phyloP scores from a whole-genome alignment of 805 yeast species.

The Ogataea populi-albae region DNA sequence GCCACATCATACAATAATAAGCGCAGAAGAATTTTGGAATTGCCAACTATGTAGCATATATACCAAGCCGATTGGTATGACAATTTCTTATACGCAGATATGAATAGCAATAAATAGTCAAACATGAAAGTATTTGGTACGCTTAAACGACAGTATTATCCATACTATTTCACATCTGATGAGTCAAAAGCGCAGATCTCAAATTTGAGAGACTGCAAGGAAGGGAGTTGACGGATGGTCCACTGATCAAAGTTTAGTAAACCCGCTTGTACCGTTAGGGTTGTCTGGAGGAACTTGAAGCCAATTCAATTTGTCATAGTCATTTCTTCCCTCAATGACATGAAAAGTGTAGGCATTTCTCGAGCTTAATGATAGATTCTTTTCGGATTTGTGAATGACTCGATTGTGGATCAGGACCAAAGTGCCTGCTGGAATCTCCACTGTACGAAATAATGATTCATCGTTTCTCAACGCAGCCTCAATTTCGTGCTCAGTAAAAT shows the following conservation, averaged over 20 bases:
- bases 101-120: too few species aligned
- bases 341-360: conserved; percentile 81
- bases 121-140: too few species aligned
- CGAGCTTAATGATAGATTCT: conserved; percentile 51
- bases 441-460: conserved; percentile 42
- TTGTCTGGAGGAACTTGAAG: conserved; percentile 64
- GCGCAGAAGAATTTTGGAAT: too few species aligned
- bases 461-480: conserved; percentile 30
- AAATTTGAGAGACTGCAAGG: too few species aligned
- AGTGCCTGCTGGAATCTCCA: conserved; percentile 70
- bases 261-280: conserved; percentile 54
- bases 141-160: too few species aligned
- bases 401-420: conserved; percentile 68
- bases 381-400: conserved; percentile 69
- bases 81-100: too few species aligned
- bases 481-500: conserved; percentile 23
- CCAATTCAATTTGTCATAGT: conserved; percentile 71
- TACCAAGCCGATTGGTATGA: too few species aligned
- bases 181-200: too few species aligned
- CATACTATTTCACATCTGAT: too few species aligned
- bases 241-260: conserved; percentile 43
- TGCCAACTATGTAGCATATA: too few species aligned
- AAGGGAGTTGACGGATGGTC: too few species aligned
- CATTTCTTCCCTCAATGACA: conserved; percentile 62
- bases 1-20: too few species aligned